Evolutionary conservation across 2,329 filamentous ascomycete genomes (phyloP).

Genomic region (Hymenoscyphus infarciens): DNA sequence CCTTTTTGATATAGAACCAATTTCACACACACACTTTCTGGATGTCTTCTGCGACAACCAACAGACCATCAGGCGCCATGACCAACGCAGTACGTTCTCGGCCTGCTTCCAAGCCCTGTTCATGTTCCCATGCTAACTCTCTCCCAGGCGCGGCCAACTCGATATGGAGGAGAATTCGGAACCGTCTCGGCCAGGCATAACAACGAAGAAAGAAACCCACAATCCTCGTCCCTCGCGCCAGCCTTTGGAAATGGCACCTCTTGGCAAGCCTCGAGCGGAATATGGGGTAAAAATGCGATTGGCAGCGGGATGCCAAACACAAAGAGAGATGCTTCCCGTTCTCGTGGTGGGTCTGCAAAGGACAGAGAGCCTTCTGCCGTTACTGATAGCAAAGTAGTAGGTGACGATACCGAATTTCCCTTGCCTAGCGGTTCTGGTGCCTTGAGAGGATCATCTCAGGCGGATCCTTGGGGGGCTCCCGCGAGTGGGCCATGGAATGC

Average conservation of each 20-base stretch:
- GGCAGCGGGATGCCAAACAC: slow-evolving; percentile 44
- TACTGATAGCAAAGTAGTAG: slow-evolving; percentile 30
- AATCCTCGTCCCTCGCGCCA: slow-evolving; percentile 39
- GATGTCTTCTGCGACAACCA: slow-evolving; percentile 36
- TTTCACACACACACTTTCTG: slow-evolving; percentile 37
- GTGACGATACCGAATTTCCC: slow-evolving; percentile 38
- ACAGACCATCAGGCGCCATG: slow-evolving; percentile 37
- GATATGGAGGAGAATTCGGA: slow-evolving; percentile 40
- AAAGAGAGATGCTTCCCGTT: slow-evolving; percentile 43
- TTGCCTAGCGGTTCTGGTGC: slow-evolving; percentile 66
- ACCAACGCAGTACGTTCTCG: slow-evolving; percentile 39
- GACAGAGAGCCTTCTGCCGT: slow-evolving; percentile 12
- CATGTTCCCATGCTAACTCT: slow-evolving; percentile 23
- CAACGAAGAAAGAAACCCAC: slow-evolving; percentile 35
- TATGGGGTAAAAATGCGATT: slow-evolving; percentile 49
- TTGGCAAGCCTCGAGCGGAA: slow-evolving; percentile 40
- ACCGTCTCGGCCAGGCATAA: slow-evolving; percentile 31
- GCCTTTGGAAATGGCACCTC: slow-evolving; percentile 42
- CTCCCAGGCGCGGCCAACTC: slow-evolving; percentile 32
- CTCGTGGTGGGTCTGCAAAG: slow-evolving; percentile 45
- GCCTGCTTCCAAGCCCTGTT: background rate
- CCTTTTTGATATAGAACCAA: slow-evolving; percentile 18
- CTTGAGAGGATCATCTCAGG: slow-evolving; percentile 65
- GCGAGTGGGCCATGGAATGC: slow-evolving; percentile 57
- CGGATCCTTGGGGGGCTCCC: slow-evolving; percentile 56